phyloP scores from a whole-genome alignment of 2,329 filamentous ascomycete genomes.

The Verticillium klebahnii region DNA sequence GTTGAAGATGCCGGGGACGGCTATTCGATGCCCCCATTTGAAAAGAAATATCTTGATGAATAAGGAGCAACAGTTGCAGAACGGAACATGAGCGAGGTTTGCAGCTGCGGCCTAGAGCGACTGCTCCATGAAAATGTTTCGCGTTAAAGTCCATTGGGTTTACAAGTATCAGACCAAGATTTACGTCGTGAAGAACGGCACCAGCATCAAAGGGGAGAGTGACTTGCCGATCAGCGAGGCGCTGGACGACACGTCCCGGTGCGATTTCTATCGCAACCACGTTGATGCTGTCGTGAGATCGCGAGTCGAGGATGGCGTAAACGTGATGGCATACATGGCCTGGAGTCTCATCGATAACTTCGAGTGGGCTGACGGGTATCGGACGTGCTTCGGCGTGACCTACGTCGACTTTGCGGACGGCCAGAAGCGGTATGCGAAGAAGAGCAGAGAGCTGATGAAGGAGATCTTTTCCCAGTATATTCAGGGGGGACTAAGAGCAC shows the following conservation, averaged over 20 bases:
- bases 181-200: constrained; percentile 26
- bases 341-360: constrained; percentile 32
- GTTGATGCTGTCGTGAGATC: no score
- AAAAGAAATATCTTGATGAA: no score
- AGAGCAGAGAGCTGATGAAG: not conserved
- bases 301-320: constrained; percentile 16
- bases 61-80: no score
- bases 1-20: no score
- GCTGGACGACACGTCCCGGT: constrained; percentile 12
- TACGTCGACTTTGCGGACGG: constrained; percentile 23
- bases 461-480: no score
- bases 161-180: constrained; percentile 20
- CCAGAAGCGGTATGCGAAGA: constrained; percentile 16
- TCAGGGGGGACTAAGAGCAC: no score
- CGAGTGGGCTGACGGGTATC: constrained; percentile 18
- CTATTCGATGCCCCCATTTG: no score
- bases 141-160: no score
- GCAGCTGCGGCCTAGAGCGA: no score
- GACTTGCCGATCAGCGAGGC: constrained; percentile 7
- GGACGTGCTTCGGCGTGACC: constrained; percentile 20
- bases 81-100: no score
- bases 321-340: constrained; percentile 26
- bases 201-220: constrained; percentile 20
- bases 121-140: no score
- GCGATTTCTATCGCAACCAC: constrained; percentile 12